Percentiles rank a stretch among this genome's conserved stretches.
Conservation (phyloP, 2,329 filamentous ascomycete genomes). For the Helotiales sp. region DNA sequence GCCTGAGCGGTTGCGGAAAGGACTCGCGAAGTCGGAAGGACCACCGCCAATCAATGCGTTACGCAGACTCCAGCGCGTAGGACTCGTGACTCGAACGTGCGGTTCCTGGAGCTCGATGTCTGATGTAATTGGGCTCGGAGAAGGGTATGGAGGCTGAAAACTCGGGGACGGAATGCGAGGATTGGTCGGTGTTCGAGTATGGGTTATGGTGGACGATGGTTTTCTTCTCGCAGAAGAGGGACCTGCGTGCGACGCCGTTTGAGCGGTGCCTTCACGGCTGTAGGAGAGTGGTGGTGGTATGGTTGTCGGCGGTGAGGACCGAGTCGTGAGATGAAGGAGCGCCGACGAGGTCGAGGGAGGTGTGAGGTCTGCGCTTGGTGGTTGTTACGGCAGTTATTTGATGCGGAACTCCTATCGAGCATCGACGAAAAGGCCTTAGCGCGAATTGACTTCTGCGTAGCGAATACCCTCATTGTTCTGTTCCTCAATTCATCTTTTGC, state of each 20-base stretch:
- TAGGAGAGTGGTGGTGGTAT: constrained; percentile 6
- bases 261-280: constrained; percentile 26
- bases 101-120: constrained; percentile 20
- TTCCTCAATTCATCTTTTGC: neutral
- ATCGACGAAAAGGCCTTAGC: neutral
- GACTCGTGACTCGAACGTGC: constrained; percentile 46
- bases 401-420: constrained; percentile 3
- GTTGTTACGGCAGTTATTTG: constrained; percentile 3
- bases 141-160: constrained; percentile 33
- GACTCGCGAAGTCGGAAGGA: constrained; percentile 27
- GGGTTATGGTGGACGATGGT: constrained; percentile 20
- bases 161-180: constrained; percentile 32
- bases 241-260: constrained; percentile 33
- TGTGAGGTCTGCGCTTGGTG: neutral
- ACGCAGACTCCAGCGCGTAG: constrained; percentile 35
- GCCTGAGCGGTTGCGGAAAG: constrained; percentile 28
- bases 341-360: constrained; percentile 1
- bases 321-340: neutral
- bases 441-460: neutral
- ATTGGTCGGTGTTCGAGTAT: constrained; percentile 22
- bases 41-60: constrained; percentile 31
- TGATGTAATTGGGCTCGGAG: constrained; percentile 20
- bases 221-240: constrained; percentile 19
- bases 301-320: constrained; percentile 3
- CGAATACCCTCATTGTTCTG: neutral